These are phyloP conservation scores for Venturia asperata DNA, from an alignment of 2,329 filamentous ascomycete genomes.

Conservation along the genomic window DNA sequence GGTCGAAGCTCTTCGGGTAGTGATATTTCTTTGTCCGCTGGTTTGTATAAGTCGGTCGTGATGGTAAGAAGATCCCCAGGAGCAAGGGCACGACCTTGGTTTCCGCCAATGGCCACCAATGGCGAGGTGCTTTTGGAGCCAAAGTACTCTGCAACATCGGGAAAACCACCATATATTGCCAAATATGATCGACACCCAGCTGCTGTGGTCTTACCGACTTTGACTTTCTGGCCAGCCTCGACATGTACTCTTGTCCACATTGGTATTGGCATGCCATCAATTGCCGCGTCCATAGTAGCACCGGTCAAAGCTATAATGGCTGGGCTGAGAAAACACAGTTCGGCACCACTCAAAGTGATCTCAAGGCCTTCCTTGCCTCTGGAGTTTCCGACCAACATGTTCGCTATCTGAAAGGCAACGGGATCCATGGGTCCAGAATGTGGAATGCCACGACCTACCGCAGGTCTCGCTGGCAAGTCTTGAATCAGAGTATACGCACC, in stretches of 20 bases:
- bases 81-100: slow-evolving; percentile 50
- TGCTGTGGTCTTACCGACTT: slow-evolving; percentile 47
- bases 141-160: slow-evolving; percentile 49
- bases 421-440: slow-evolving; percentile 57
- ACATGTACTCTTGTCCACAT: slow-evolving; percentile 52
- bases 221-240: slow-evolving; percentile 45
- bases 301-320: slow-evolving; percentile 53
- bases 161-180: slow-evolving; percentile 50
- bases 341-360: slow-evolving; percentile 54
- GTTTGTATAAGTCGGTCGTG: slow-evolving; percentile 27
- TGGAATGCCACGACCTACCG: slow-evolving; percentile 51
- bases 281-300: slow-evolving; percentile 44
- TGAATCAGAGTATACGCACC: slow-evolving; percentile 54
- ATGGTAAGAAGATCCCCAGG: slow-evolving; percentile 48
- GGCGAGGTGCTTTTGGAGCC: slow-evolving; percentile 54
- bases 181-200: slow-evolving; percentile 53
- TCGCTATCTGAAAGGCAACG: slow-evolving; percentile 51
- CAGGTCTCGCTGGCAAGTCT: slow-evolving; percentile 48
- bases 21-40: slow-evolving; percentile 26
- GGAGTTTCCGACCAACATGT: slow-evolving; percentile 52
- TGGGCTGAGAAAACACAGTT: slow-evolving; percentile 48
- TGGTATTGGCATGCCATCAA: slow-evolving; percentile 44
- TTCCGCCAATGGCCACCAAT: slow-evolving; percentile 51
- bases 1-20: slow-evolving; percentile 40
- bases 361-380: slow-evolving; percentile 49